Base-by-base conservation (phyloP, 225 moss, liverwort and hornwort species). In the Neckera pumila region DNA sequence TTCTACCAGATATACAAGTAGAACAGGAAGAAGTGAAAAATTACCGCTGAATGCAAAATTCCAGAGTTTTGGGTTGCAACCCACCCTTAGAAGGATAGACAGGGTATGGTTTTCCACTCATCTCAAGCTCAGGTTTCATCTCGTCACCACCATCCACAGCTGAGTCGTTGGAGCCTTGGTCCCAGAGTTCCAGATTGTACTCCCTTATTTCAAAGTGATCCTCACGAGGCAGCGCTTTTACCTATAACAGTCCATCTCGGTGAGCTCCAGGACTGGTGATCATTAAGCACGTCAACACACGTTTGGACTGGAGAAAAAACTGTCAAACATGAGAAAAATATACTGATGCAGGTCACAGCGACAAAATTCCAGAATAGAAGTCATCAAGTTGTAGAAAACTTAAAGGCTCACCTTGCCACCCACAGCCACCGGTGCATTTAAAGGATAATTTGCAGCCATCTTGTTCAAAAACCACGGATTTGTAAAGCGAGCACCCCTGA, bases 201-300 rank as follows among this genome's bases (percentile, higher is more conserved):
- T 99, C 97, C 86, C 94, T 95, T 88, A 99, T 99, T 89, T 99
- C 99, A 83, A 96, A 99, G 87, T 99, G 99, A 92, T 95, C 87
- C 87, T 80, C 87, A 73, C 86, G 90, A 66, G 93, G 87, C 91
- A 99, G 83, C 49, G 94, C 96, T 86, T 97, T 99, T 76, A 99
- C 97, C 98, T 98, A 92, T 43, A 85, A 49, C 79, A 91, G 27
- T 43, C 57, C 85, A 83, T 83, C 73, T 81, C 31, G 66, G 91
- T 92, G 56, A 92, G 92, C 38, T 87, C 79, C 65, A 82, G 75
- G 75, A 89, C 62, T n/a, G 73, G 56, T 83, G 83, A 80, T 86
- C 60, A 79, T 72, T 43, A 65, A 87, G 80, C 74, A 87, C 60
- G 43, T 72, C 83, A 84, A 70, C 25, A 65, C 49, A 79, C 36